phyloP scores from a whole-genome alignment of 1,284 basidiomycete species.

The Porogramme epimiltina region DNA sequence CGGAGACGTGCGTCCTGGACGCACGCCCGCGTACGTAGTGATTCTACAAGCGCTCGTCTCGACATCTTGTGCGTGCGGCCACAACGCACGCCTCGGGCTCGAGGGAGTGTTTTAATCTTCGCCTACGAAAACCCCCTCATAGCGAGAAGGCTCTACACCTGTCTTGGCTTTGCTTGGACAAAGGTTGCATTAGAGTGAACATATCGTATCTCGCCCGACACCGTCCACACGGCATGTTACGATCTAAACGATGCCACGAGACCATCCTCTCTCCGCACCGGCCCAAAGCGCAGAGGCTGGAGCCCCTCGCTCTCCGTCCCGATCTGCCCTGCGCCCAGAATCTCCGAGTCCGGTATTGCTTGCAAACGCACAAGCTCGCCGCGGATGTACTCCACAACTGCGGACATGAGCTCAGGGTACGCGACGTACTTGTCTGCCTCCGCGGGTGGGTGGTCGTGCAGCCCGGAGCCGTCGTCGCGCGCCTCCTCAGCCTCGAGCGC shows the following conservation, averaged over 20 bases:
- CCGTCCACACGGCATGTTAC: not conserved
- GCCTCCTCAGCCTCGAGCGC: conserved; percentile 55
- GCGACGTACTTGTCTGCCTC: conserved; percentile 68
- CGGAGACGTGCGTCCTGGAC: too few species aligned
- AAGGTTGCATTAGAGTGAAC: not conserved
- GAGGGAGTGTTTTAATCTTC: too few species aligned
- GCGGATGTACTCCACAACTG: conserved; percentile 77
- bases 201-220: not conserved
- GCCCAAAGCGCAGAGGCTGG: conserved; percentile 31
- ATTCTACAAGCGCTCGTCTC: too few species aligned
- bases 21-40: too few species aligned
- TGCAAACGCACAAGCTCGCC: conserved; percentile 80
- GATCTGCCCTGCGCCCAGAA: conserved; percentile 43
- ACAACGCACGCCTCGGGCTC: too few species aligned
- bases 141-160: too few species aligned
- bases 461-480: conserved; percentile 69
- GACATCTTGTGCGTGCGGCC: too few species aligned
- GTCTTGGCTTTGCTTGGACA: too few species aligned
- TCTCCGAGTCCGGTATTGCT: conserved; percentile 66
- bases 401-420: conserved; percentile 79
- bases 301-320: conserved; percentile 31
- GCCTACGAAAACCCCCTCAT: too few species aligned
- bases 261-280: conserved; percentile 11
- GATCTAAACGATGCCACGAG: conserved; percentile 1
- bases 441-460: conserved; percentile 65